Base-by-base conservation (phyloP, 352 stramenopile genomes). In the Pythium biforme region DNA sequence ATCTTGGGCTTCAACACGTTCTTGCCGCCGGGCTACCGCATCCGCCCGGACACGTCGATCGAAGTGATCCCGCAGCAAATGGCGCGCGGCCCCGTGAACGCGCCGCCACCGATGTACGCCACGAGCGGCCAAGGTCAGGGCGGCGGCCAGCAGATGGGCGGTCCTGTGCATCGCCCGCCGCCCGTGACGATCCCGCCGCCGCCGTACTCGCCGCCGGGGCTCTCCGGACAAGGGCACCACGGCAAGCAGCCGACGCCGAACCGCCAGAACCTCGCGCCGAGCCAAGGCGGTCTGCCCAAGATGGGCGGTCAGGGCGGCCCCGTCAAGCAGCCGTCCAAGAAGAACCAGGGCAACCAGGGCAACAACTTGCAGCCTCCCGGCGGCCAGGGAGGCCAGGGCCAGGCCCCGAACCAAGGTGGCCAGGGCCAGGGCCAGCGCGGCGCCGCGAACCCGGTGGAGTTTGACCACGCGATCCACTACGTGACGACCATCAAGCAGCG, bases 1-100 rank as follows among this genome's bases (percentile, higher is more conserved):
- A 99, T 99, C 50, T 73, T 99, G 22, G 90, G 97, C 26, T 99
- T 99, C 72, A 99, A 99, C 79, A 99, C 97, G 26, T 99, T 99
- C 74, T 68, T 99, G 14, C 98, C 98, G 0, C 96, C 98, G 20
- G 89, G 88, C 25, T 96, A 95, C 59, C 86, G 88, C 50, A 97
- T 97, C 43, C 84, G 86, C 14, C 84, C 84, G 0, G 86, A 95
- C 47, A 91, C 79, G 65, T 89, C 81, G 15, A 90, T 93, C 57
- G 84, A 91, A 50, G 79, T 91, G 45, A 89, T 89, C 46, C 77
- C 81, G 23, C 81, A 86, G 37, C 80, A 86, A 59, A 84, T 89
- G 48, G n/a, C 76, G 12, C 73, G 74, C 20, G 49, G 49, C 17
- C 70, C 73, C 37, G 70, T 70, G 68, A 59, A 47, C 11, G 55